A percentile compares a stretch with the other conserved stretches of the same genome.
Evolutionary conservation across 2,329 filamentous ascomycete species (phyloP).

Genomic region (Aspergillus melleus): DNA sequence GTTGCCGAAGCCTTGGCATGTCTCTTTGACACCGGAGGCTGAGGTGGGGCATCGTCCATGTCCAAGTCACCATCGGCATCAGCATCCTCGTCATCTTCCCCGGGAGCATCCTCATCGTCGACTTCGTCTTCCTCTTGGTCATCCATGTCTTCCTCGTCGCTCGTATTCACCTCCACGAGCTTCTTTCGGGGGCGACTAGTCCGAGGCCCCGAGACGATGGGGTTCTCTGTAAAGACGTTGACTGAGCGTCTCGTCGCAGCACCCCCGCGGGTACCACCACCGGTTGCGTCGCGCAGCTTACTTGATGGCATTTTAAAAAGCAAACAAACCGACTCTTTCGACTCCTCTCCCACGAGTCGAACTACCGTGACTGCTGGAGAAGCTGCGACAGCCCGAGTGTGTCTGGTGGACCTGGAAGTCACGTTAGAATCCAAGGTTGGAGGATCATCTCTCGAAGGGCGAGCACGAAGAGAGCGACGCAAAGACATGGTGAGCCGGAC

Average conservation of each 20-base stretch:
- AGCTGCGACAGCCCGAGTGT: constrained; percentile 30
- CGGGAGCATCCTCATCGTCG: constrained; percentile 41
- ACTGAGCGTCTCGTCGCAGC: constrained; percentile 31
- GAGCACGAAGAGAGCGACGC: constrained; percentile 42
- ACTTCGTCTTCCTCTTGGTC: constrained; percentile 44
- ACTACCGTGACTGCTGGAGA: constrained; percentile 39
- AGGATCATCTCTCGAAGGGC: constrained; percentile 27
- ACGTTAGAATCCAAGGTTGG: constrained; percentile 35
- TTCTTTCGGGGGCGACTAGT: constrained; percentile 48
- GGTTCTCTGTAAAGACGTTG: constrained; percentile 49
- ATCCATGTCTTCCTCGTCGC: constrained; percentile 51
- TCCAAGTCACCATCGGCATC: constrained; percentile 40
- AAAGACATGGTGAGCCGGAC: constrained; percentile 31
- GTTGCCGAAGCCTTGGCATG: constrained; percentile 32
- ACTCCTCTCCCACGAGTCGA: constrained; percentile 37
- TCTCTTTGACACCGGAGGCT: constrained; percentile 38
- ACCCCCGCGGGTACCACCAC: constrained; percentile 27
- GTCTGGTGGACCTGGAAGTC: constrained; percentile 38
- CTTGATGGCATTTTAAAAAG: constrained; percentile 52
- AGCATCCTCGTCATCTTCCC: constrained; percentile 35
- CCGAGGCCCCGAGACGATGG: constrained; percentile 48
- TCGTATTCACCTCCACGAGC: constrained; percentile 46
- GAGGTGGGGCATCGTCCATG: constrained; percentile 49
- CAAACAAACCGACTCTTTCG: constrained; percentile 45
- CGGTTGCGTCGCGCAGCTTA: constrained; percentile 51